These are phyloP conservation scores for Saccharomycopsis sp. DNA, from an alignment of 805 yeast genomes.

Conservation along the genomic window DNA sequence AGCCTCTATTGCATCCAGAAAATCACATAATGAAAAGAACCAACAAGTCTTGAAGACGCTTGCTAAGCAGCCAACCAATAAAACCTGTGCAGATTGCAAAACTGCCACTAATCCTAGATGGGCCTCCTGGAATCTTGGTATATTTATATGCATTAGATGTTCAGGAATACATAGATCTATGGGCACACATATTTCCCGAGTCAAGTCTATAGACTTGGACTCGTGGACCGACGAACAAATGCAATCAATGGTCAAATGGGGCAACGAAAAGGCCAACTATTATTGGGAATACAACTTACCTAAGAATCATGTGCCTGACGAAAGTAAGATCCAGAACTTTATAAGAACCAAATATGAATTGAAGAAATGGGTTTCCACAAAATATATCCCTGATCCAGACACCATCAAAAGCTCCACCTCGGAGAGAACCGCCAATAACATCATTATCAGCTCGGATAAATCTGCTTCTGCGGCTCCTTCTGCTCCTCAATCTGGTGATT, in stretches of 20 bases:
- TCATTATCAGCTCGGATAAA: background rate
- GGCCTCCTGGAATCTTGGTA: conserved; percentile 96
- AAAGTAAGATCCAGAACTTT: conserved; percentile 77
- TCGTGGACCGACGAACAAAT: conserved; percentile 95
- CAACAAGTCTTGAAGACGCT: conserved; percentile 69
- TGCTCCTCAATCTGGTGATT: background rate
- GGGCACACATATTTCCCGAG: conserved; percentile 93
- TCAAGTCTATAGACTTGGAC: conserved; percentile 89
- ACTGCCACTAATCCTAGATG: conserved; percentile 86
- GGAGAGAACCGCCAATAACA: conserved; percentile 19
- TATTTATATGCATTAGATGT: conserved; percentile 88
- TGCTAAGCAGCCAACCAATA: conserved; percentile 71
- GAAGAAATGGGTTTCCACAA: conserved; percentile 75
- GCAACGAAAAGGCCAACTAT: conserved; percentile 68
- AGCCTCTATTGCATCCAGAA: conserved; percentile 1
- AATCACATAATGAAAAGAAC: conserved; percentile 15
- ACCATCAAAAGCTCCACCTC: conserved; percentile 15
- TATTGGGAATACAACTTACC: conserved; percentile 85
- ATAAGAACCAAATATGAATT: conserved; percentile 88
- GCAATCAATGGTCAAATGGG: conserved; percentile 77
- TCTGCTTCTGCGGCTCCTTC: background rate
- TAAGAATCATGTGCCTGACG: conserved; percentile 66
- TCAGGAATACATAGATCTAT: conserved; percentile 92
- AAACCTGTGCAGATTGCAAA: conserved; percentile 87
- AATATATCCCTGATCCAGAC: conserved; percentile 52